Percentiles rank a stretch among this genome's conserved stretches.
phyloP scores from a whole-genome alignment of 169 alveolate species.

The Cryptosporidium ubiquitum region DNA sequence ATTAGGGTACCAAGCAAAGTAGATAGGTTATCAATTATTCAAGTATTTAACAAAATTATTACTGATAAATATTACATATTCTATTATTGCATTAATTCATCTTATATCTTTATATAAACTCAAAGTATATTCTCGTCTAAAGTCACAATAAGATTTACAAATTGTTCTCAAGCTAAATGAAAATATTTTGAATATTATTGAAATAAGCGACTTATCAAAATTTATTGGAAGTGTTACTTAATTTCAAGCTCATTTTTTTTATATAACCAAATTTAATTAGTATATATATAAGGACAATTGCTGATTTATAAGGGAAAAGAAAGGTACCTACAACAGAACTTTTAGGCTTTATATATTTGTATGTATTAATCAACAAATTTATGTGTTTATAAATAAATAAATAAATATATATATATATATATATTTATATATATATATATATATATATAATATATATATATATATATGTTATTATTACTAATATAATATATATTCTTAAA shows the following conservation, averaged over 20 bases:
- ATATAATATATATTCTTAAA: neutral
- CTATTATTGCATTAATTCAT: neutral
- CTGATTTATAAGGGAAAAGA: neutral
- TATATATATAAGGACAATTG: neutral
- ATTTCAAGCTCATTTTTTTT: neutral
- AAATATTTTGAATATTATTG: neutral
- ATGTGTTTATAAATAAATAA: neutral
- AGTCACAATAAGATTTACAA: too few species aligned
- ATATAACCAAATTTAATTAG: neutral
- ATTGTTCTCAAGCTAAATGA: neutral
- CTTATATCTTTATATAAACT: neutral
- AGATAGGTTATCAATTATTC: neutral
- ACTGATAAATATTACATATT: neutral
- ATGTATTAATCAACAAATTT: neutral
- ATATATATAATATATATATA: neutral
- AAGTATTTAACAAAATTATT: neutral
- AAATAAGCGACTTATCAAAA: neutral
- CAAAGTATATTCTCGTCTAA: neutral
- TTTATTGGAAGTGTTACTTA: neutral
- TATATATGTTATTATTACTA: neutral
- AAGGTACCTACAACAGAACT: neutral
- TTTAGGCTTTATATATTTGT: neutral
- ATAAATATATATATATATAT: neutral
- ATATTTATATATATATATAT: constrained; percentile 1
- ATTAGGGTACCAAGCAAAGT: constrained; percentile 4